Conservation (phyloP, 345 rosid genomes). For the Rhodomyrtus tomentosa region DNA sequence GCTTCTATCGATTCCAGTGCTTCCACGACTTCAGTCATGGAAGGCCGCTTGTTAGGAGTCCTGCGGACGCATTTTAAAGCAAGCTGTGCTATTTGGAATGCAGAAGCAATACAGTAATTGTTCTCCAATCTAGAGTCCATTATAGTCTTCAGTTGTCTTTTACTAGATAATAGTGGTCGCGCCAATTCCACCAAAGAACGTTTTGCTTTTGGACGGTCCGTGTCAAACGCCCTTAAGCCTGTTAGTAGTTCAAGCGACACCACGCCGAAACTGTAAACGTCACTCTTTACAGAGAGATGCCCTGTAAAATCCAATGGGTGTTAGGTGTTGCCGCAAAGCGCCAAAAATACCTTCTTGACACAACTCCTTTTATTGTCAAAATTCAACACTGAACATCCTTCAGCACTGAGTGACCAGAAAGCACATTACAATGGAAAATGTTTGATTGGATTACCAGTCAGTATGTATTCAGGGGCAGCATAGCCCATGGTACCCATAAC, state of each 20-base stretch:
- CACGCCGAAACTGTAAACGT: background rate
- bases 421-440: background rate
- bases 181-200: background rate
- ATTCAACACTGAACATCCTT: background rate
- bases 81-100: background rate
- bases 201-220: background rate
- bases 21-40: constrained; percentile 1
- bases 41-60: background rate
- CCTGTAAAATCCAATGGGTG: background rate
- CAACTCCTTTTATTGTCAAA: background rate
- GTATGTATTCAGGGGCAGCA: background rate
- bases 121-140: constrained; percentile 2
- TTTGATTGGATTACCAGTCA: background rate
- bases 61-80: background rate
- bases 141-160: background rate
- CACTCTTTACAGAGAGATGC: background rate
- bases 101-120: background rate
- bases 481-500: background rate
- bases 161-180: background rate
- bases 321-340: background rate
- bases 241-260: constrained; percentile 2
- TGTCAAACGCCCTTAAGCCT: background rate
- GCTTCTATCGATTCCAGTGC: background rate
- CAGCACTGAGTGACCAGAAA: background rate
- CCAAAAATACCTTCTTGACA: background rate